Evolutionary conservation across 768 basidiomycete species (phyloP).

Genomic region (Pleurotus tuber-regium): DNA sequence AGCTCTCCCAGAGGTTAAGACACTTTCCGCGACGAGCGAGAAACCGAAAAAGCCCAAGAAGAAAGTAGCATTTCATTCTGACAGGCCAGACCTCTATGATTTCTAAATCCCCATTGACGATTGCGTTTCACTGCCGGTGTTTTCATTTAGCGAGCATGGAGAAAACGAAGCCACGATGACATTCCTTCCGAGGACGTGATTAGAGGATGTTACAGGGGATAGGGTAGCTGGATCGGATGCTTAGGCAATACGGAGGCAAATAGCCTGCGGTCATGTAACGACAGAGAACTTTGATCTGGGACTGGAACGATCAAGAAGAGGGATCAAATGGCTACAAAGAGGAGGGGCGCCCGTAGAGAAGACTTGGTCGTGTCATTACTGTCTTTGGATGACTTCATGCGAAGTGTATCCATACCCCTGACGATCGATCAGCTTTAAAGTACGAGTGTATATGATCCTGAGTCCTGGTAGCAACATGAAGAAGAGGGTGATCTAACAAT

Average conservation of each 20-base stretch:
- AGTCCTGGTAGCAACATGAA: background rate
- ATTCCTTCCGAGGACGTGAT: constrained; percentile 6
- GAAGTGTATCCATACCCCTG: constrained; percentile 1
- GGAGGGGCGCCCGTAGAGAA: background rate
- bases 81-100: constrained; percentile 71
- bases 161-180: background rate
- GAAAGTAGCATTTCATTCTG: constrained; percentile 66
- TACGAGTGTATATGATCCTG: background rate
- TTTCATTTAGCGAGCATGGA: constrained; percentile 6
- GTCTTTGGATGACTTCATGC: constrained; percentile 5
- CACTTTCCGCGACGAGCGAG: constrained; percentile 2
- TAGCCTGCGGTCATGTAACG: background rate
- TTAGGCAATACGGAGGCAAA: constrained; percentile 4
- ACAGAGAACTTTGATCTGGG: constrained; percentile 5
- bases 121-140: background rate
- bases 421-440: background rate
- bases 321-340: background rate
- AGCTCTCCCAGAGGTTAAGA: background rate
- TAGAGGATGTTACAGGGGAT: background rate
- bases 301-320: background rate
- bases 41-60: constrained; percentile 54
- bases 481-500: background rate
- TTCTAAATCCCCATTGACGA: constrained; percentile 41
- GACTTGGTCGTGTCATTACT: too few species aligned
- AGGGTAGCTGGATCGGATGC: constrained; percentile 6